phyloP scores from a whole-genome alignment of 805 yeast genomes.

The Wickerhamiella alocasiicola region DNA sequence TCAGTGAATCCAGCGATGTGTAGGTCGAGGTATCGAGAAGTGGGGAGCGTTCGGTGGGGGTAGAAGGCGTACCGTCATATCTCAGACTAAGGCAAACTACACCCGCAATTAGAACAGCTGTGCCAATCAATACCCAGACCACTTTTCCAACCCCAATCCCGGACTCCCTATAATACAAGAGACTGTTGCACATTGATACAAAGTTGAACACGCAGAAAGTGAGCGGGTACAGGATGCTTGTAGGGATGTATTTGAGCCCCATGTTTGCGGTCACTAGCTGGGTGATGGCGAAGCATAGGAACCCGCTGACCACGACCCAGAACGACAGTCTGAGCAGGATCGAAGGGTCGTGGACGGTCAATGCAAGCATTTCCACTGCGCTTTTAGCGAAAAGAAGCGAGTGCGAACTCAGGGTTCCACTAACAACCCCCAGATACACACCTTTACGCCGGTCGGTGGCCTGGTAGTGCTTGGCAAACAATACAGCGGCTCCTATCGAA shows the following conservation, averaged over 20 bases:
- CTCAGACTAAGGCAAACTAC: slow-evolving; percentile 33
- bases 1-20: slow-evolving; percentile 23
- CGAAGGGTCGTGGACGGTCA: slow-evolving; percentile 26
- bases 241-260: slow-evolving; percentile 57
- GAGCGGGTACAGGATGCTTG: slow-evolving; percentile 71
- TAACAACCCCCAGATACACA: slow-evolving; percentile 47
- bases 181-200: slow-evolving; percentile 51
- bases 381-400: slow-evolving; percentile 78
- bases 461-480: slow-evolving; percentile 5
- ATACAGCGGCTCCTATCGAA: slow-evolving; percentile 22
- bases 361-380: slow-evolving; percentile 54
- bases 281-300: slow-evolving; percentile 41
- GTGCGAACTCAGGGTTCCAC: slow-evolving; percentile 76
- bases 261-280: slow-evolving; percentile 64
- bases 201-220: slow-evolving; percentile 76
- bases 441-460: slow-evolving; percentile 31
- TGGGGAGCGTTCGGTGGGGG: slow-evolving; percentile 10
- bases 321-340: slow-evolving; percentile 31
- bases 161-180: slow-evolving; percentile 42
- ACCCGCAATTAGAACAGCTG: slow-evolving; percentile 37
- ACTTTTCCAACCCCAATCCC: slow-evolving; percentile 27
- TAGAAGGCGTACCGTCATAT: not conserved
- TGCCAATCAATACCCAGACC: slow-evolving; percentile 38
- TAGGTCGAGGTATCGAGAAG: slow-evolving; percentile 17
- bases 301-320: slow-evolving; percentile 45